A percentile compares a stretch with the other conserved stretches of the same genome.
Conservation (phyloP, 352 stramenopile genomes). For the Phytophthora pisi region DNA sequence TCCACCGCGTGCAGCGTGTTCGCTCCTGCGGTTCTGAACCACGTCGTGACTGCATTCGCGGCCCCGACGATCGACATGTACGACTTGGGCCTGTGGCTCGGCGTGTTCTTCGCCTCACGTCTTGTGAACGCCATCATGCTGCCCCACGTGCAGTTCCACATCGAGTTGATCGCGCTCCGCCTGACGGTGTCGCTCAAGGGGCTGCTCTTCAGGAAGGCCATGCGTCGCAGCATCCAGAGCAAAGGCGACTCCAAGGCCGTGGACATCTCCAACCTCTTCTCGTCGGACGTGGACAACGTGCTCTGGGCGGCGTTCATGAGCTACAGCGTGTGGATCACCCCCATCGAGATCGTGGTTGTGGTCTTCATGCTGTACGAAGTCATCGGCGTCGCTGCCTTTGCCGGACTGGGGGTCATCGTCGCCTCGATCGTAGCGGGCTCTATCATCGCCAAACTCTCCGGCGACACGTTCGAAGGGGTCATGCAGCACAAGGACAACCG, state of each 20-base stretch:
- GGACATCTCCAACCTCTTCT: constrained; percentile 94
- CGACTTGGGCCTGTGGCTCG: constrained; percentile 40
- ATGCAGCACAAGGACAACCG: constrained; percentile 90
- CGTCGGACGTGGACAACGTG: constrained; percentile 84
- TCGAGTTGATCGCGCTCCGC: constrained; percentile 40
- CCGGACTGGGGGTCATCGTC: constrained; percentile 41
- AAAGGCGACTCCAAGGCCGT: constrained; percentile 15
- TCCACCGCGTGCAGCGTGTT: constrained; percentile 41
- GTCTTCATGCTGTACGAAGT: constrained; percentile 55
- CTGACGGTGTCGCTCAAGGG: constrained; percentile 14
- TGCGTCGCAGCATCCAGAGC: no score
- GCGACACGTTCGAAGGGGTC: constrained; percentile 59
- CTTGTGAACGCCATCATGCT: constrained; percentile 40
- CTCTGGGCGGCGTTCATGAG: constrained; percentile 39
- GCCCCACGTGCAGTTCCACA: constrained; percentile 30
- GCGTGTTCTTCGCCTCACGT: constrained; percentile 47
- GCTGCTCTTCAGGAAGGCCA: no score
- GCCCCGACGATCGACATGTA: constrained; percentile 31
- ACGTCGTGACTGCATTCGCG: constrained; percentile 47
- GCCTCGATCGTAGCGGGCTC: constrained; percentile 49
- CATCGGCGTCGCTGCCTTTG: constrained; percentile 50
- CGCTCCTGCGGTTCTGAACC: constrained; percentile 49
- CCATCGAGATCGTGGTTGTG: constrained; percentile 42
- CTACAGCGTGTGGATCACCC: constrained; percentile 60
- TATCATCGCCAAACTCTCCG: constrained; percentile 56